These are phyloP conservation scores for Typha latifolia DNA, from an alignment of 176 grass and related monocot genomes.

Conservation along the genomic window DNA sequence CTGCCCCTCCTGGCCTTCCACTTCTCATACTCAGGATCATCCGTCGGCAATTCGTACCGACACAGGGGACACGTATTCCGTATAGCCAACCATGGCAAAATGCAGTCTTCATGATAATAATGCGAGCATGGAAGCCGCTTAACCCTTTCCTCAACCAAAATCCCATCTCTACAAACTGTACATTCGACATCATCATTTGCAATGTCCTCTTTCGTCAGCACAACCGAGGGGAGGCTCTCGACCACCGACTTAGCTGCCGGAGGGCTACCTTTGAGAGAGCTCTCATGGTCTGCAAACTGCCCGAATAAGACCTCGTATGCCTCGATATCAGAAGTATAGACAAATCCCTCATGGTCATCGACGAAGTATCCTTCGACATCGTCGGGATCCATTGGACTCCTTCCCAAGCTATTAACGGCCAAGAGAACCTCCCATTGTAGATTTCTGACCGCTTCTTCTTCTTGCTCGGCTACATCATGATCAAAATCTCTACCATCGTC, in stretches of 20 bases:
- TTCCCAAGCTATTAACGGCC: conserved; percentile 44
- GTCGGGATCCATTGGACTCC: conserved; percentile 21
- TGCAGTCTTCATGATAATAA: conserved; percentile 64
- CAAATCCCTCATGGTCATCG: conserved; percentile 26
- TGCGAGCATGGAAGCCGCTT: conserved; percentile 62
- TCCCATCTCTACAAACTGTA: conserved; percentile 74
- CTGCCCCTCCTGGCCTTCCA: conserved; percentile 31
- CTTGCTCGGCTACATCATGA: conserved; percentile 4
- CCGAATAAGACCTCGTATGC: conserved; percentile 55
- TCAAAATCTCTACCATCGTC: conserved; percentile 9
- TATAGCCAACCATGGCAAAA: conserved; percentile 70
- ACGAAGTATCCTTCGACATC: conserved; percentile 46
- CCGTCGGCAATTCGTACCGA: conserved; percentile 67
- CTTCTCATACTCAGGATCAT: conserved; percentile 63
- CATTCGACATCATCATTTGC: conserved; percentile 29
- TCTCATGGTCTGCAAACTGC: conserved; percentile 44
- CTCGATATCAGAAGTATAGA: conserved; percentile 11
- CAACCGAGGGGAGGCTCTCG: conserved; percentile 55
- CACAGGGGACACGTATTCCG: conserved; percentile 87
- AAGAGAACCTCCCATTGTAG: conserved; percentile 78
- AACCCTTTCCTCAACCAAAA: conserved; percentile 39
- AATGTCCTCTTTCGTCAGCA: conserved; percentile 27
- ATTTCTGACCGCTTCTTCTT: conserved; percentile 18
- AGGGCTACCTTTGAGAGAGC: conserved; percentile 37
- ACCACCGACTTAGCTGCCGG: conserved; percentile 49